Evolutionary conservation across 345 rosid species (phyloP), one percentile per base, ranked within the genome.

Genomic region (Bruguiera parviflora): DNA sequence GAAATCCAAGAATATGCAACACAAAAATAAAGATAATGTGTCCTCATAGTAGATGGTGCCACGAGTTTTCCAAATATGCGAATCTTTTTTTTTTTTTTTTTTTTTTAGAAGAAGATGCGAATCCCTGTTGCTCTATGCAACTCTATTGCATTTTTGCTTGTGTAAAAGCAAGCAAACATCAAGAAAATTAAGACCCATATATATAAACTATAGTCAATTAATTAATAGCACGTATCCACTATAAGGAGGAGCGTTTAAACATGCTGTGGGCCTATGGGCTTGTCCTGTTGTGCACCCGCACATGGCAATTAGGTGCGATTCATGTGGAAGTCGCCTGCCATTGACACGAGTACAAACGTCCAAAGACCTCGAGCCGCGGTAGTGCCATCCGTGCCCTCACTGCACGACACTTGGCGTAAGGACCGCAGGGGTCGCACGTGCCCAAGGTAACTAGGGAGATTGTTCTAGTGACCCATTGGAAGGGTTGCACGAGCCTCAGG

Each of bases 361-460:
- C 60, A 0, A 6, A 32, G 69, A 18, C 18, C 25, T 4, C 13
- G 15, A 35, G 73, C 28, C 61, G 13, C 70, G 15, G 63, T 43
- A 65, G 59, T 68, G 79, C 58, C 46, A 10, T 27, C 70, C 61
- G 33, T 80, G 71, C 25, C 70, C 61, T 59, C 53, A 0, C 66
- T 25, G 28, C 68, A 73, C 72, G 85, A 68, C 78, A 73, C 79
- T 61, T 79, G 77, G 75, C 73, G 43, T 59, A 51, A 70, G 37
- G 70, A 58, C 65, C 59, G 71, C 13, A 74, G 70, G 69, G 75
- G 72, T 69, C 74, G 73, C 81, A 81, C 81, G 81, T 80, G 81
- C 47, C 57, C 3, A 0, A 15, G 29, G 5, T 55, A 10, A 55
- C 59, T 3, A 0, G 1, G 13, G 49, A 43, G 5, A 43, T 43